A percentile compares a stretch with the other conserved stretches of the same genome.
Conservation (phyloP, 1,284 basidiomycete genomes). For the Phylloboletellus chloephorus region DNA sequence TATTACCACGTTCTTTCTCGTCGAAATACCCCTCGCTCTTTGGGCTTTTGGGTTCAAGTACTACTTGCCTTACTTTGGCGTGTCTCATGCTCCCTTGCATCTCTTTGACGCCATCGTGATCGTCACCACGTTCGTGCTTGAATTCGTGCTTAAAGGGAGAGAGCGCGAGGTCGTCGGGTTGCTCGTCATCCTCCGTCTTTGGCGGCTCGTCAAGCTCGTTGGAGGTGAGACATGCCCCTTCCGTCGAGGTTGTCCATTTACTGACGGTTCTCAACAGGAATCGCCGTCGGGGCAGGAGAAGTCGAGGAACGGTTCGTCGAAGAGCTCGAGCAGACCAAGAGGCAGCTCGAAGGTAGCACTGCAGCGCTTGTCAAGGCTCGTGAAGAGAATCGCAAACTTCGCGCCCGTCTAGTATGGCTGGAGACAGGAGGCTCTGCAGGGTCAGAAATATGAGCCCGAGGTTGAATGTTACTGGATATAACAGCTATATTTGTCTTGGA, state of each 20-base stretch:
- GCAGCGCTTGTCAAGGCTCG: conserved; percentile 34
- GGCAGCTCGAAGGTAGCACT: conserved; percentile 42
- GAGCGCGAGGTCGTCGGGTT: conserved; percentile 66
- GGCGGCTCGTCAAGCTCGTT: conserved; percentile 73
- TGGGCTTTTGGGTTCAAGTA: conserved; percentile 57
- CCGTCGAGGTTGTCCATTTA: neutral
- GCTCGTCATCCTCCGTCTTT: conserved; percentile 67
- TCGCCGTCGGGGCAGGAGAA: conserved; percentile 71
- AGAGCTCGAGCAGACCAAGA: conserved; percentile 43
- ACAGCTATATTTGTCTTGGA: conserved; percentile 8
- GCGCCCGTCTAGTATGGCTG: conserved; percentile 29
- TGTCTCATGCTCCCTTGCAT: conserved; percentile 56
- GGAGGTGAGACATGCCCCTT: conserved; percentile 47
- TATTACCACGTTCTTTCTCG: conserved; percentile 66
- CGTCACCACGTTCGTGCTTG: conserved; percentile 64
- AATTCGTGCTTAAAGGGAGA: conserved; percentile 58
- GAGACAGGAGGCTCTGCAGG: conserved; percentile 36
- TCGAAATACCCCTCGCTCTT: conserved; percentile 67
- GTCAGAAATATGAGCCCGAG: conserved; percentile 29
- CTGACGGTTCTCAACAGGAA: conserved; percentile 40
- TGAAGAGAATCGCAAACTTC: conserved; percentile 35
- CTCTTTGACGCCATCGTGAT: conserved; percentile 69
- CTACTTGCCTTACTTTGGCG: conserved; percentile 52
- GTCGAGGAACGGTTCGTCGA: conserved; percentile 49
- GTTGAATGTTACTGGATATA: no score